phyloP scores from a whole-genome alignment of 2,329 filamentous ascomycete genomes.

The Fusarium pininemorale region DNA sequence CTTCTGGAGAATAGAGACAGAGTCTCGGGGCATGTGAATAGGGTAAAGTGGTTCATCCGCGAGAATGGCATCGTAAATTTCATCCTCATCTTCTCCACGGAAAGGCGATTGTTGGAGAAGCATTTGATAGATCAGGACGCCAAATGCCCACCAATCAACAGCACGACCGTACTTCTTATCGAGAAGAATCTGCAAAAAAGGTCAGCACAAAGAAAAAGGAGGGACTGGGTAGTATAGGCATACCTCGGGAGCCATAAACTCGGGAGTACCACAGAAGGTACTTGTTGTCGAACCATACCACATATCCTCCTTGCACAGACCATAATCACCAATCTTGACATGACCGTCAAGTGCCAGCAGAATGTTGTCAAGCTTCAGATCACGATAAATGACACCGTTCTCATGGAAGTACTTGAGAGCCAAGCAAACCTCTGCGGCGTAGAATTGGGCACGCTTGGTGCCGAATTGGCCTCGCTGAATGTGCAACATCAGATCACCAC shows the following conservation, averaged over 20 bases:
- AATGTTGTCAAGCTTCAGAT: slow-evolving; percentile 94
- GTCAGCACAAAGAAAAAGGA: slow-evolving; percentile 44
- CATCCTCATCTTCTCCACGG: slow-evolving; percentile 97
- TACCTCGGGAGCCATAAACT: slow-evolving; percentile 99
- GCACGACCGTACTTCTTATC: slow-evolving; percentile 98
- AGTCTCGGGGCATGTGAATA: slow-evolving; percentile 98
- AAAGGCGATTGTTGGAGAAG: slow-evolving; percentile 98
- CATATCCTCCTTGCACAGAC: slow-evolving; percentile 99
- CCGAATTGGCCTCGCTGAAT: slow-evolving; percentile 98
- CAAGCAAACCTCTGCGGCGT: slow-evolving; percentile 95
- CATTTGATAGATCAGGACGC: slow-evolving; percentile 99
- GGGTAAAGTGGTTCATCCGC: slow-evolving; percentile 97
- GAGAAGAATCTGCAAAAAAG: slow-evolving; percentile 75
- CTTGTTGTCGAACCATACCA: slow-evolving; percentile 97
- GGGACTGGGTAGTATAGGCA: slow-evolving; percentile 26
- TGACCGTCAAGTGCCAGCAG: slow-evolving; percentile 93
- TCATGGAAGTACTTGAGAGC: slow-evolving; percentile 99
- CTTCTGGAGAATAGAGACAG: slow-evolving; percentile 97
- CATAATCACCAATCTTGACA: slow-evolving; percentile 98
- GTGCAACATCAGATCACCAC: slow-evolving; percentile 98
- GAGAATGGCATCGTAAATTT: slow-evolving; percentile 98
- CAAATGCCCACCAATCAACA: slow-evolving; percentile 99
- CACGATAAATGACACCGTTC: slow-evolving; percentile 98
- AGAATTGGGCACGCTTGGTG: slow-evolving; percentile 97
- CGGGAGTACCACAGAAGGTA: slow-evolving; percentile 99